Conservation (phyloP, 257 asterid species). For the Fraxinus anomala region DNA sequence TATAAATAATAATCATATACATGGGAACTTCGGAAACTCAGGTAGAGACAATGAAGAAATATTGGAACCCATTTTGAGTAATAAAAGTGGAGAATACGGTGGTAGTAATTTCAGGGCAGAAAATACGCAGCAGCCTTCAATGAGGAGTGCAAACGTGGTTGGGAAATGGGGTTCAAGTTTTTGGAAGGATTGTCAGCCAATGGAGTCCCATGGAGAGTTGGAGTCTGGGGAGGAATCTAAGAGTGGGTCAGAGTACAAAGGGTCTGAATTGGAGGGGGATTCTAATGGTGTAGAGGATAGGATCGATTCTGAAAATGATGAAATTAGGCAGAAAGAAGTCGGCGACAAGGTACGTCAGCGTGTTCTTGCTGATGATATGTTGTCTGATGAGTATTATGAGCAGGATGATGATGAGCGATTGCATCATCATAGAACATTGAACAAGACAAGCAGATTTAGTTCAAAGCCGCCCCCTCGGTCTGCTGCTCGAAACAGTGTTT, state of each 20-base stretch:
- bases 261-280: constrained; percentile 72
- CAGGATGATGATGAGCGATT: constrained; percentile 85
- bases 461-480: constrained; percentile 52
- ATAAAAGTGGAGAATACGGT: constrained; percentile 47
- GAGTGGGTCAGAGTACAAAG: constrained; percentile 90
- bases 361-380: constrained; percentile 88
- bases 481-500: constrained; percentile 42
- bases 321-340: constrained; percentile 40
- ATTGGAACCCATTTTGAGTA: constrained; percentile 46
- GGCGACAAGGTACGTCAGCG: constrained; percentile 47
- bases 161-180: constrained; percentile 89
- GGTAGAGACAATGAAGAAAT: constrained; percentile 42
- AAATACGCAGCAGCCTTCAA: constrained; percentile 44
- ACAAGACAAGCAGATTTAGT: constrained; percentile 53
- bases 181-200: constrained; percentile 78
- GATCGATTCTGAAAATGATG: constrained; percentile 61
- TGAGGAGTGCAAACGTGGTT: constrained; percentile 40
- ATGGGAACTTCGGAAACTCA: constrained; percentile 34
- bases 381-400: constrained; percentile 97
- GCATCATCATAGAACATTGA: constrained; percentile 57
- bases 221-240: constrained; percentile 88
- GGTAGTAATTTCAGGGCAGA: constrained; percentile 34
- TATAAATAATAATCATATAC: constrained; percentile 38
- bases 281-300: constrained; percentile 62
- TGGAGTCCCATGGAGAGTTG: constrained; percentile 45